Evolutionary conservation across 192 early-diverging fungal genomes (phyloP).

Genomic region (Paraglomus brasilianum): DNA sequence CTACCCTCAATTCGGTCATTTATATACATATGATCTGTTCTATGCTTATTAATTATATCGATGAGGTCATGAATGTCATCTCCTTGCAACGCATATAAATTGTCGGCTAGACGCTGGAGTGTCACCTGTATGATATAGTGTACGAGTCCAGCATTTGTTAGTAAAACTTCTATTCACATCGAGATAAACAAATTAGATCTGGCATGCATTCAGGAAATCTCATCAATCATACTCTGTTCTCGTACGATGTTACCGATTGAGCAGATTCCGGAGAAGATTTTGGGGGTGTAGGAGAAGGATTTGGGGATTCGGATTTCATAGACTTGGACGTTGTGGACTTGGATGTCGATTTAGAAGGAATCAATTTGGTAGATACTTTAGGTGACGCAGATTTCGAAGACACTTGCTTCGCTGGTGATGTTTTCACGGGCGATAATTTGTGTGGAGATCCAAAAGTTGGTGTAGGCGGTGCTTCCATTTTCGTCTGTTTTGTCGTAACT

Average conservation of each 20-base stretch:
- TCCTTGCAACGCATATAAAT: conserved; percentile 38
- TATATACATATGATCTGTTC: conserved; percentile 44
- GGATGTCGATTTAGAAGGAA: too few relatives aligned
- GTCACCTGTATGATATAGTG: conserved; percentile 36
- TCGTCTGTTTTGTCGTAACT: not conserved
- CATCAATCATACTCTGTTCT: not conserved
- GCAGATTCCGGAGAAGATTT: not conserved
- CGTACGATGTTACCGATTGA: not conserved
- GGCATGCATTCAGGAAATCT: too few relatives aligned
- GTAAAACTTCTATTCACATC: not conserved
- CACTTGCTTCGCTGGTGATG: too few relatives aligned
- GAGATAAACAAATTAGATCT: not conserved
- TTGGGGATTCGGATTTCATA: not conserved
- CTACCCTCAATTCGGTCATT: conserved; percentile 46
- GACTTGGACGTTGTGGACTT: too few relatives aligned
- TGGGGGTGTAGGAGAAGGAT: not conserved
- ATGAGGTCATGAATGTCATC: conserved; percentile 42
- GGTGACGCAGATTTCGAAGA: too few relatives aligned
- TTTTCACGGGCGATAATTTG: too few relatives aligned
- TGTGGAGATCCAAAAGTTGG: too few relatives aligned
- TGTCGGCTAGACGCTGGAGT: conserved; percentile 38
- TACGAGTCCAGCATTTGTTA: too few relatives aligned
- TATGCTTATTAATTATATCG: conserved; percentile 39
- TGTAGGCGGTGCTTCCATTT: too few relatives aligned
- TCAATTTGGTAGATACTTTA: too few relatives aligned